phyloP scores from a whole-genome alignment of 2,329 filamentous ascomycete species.

The Macrophomina pseudophaseolina region DNA sequence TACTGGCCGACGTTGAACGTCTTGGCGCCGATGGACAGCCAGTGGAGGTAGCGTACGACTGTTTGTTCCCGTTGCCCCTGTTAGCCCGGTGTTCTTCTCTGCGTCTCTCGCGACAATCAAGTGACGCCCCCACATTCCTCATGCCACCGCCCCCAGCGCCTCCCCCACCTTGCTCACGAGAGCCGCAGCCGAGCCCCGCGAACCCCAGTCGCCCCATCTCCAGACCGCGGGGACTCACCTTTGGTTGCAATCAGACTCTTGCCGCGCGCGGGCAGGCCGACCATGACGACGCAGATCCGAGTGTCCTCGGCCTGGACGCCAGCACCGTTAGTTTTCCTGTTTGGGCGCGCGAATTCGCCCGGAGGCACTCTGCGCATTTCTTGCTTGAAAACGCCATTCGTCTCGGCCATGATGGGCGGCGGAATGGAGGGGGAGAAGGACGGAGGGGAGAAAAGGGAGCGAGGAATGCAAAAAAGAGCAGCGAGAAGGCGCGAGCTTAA shows the following conservation, averaged over 20 bases:
- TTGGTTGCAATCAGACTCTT: slow-evolving; percentile 98
- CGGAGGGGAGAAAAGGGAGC: background rate
- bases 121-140: slow-evolving; percentile 24
- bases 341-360: slow-evolving; percentile 52
- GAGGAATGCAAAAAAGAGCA: slow-evolving; percentile 4
- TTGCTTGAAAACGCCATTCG: slow-evolving; percentile 45
- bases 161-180: slow-evolving; percentile 24
- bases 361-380: slow-evolving; percentile 47
- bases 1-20: slow-evolving; percentile 99
- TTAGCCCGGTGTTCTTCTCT: background rate
- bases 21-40: slow-evolving; percentile 91
- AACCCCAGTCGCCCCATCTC: slow-evolving; percentile 18
- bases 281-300: slow-evolving; percentile 98
- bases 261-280: slow-evolving; percentile 90
- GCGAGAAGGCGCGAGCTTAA: slow-evolving; percentile 12
- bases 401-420: slow-evolving; percentile 31
- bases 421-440: background rate
- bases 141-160: slow-evolving; percentile 19
- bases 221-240: slow-evolving; percentile 62
- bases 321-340: slow-evolving; percentile 61
- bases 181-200: slow-evolving; percentile 15
- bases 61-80: slow-evolving; percentile 6
- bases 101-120: slow-evolving; percentile 6
- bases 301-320: slow-evolving; percentile 92
- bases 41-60: slow-evolving; percentile 80